Percentiles rank a stretch among this genome's conserved stretches.
These are phyloP conservation scores for Fragaria iinumae DNA, from an alignment of 306 rosid genomes.

Conservation along the genomic window DNA sequence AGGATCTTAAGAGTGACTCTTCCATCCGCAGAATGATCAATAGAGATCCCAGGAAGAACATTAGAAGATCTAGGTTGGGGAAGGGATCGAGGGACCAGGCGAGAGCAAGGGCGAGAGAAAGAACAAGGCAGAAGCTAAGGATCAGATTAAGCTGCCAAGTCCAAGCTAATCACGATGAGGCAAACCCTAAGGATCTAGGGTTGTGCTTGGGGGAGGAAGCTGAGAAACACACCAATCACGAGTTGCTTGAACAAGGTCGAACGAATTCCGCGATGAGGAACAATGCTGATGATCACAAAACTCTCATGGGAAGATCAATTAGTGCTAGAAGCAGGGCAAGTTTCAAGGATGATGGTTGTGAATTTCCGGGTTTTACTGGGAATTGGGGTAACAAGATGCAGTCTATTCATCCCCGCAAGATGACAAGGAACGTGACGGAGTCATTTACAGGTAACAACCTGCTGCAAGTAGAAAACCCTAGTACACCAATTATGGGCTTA, in stretches of 20 bases:
- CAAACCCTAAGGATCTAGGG: slow-evolving; percentile 16
- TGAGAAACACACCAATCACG: neutral
- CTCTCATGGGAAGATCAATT: neutral
- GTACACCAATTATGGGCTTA: neutral
- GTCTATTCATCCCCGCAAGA: neutral
- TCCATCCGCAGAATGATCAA: neutral
- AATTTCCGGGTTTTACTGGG: slow-evolving; percentile 28
- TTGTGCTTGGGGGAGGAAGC: neutral
- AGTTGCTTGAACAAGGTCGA: slow-evolving; percentile 10
- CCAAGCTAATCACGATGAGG: neutral
- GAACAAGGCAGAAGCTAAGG: slow-evolving; percentile 43
- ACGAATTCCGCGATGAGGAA: neutral
- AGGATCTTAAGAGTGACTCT: neutral
- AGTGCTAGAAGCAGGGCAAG: slow-evolving; percentile 13
- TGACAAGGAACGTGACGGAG: neutral
- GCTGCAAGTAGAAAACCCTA: slow-evolving; percentile 15
- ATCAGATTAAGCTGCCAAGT: slow-evolving; percentile 2
- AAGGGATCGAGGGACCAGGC: slow-evolving; percentile 50
- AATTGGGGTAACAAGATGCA: slow-evolving; percentile 24
- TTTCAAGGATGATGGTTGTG: slow-evolving; percentile 13
- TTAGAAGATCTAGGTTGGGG: slow-evolving; percentile 21
- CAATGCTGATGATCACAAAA: neutral
- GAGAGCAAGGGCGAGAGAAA: slow-evolving; percentile 52
- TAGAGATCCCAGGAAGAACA: slow-evolving; percentile 12
- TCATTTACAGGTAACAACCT: neutral